Percentiles rank a stretch among this genome's conserved stretches.
Conservation (phyloP, 305 asterid species). For the Fraxinus baroniana region DNA sequence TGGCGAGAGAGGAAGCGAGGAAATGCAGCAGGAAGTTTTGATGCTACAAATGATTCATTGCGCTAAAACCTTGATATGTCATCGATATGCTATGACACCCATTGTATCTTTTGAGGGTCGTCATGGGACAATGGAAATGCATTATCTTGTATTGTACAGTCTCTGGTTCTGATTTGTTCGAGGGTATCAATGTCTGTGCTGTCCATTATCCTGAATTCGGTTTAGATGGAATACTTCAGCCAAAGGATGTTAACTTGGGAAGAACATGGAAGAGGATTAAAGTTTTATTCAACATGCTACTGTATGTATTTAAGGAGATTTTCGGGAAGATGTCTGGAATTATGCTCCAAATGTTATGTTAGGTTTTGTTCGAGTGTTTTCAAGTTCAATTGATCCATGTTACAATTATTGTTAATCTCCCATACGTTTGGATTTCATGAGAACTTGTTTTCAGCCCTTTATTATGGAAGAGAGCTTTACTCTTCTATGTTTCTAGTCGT, state of each 20-base stretch:
- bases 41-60: constrained; percentile 41
- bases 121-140: background rate
- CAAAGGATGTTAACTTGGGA: background rate
- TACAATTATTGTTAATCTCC: constrained; percentile 18
- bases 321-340: constrained; percentile 24
- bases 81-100: constrained; percentile 6
- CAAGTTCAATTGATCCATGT: background rate
- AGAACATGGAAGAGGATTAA: constrained; percentile 7
- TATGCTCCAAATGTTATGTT: constrained; percentile 20
- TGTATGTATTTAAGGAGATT: constrained; percentile 30
- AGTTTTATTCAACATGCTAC: constrained; percentile 22
- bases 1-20: constrained; percentile 50
- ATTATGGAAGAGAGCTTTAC: background rate
- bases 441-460: constrained; percentile 21
- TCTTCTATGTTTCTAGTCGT: background rate
- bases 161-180: background rate
- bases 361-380: background rate
- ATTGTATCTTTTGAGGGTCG: background rate
- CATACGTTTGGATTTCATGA: constrained; percentile 19
- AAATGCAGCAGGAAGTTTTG: constrained; percentile 43
- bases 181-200: background rate
- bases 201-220: constrained; percentile 15
- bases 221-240: constrained; percentile 24
- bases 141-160: background rate
- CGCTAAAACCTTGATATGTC: background rate